phyloP scores from a whole-genome alignment of 2,329 filamentous ascomycete species.

The Periconia digitata region DNA sequence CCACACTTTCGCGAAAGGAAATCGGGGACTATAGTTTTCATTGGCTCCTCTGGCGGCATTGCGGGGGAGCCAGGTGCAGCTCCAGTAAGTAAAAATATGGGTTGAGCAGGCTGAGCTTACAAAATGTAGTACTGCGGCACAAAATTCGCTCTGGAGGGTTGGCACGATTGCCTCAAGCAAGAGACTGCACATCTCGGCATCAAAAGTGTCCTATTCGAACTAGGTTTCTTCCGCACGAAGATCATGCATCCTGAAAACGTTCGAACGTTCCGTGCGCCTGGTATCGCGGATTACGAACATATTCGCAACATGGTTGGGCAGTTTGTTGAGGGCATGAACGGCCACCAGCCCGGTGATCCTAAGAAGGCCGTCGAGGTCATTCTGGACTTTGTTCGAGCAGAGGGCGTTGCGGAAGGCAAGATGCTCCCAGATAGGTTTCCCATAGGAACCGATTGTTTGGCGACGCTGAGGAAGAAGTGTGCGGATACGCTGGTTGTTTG shows the following conservation, averaged over 20 bases:
- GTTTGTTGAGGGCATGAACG: conserved; percentile 6
- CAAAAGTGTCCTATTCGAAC: conserved; percentile 39
- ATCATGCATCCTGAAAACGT: conserved; percentile 27
- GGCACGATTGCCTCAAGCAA: conserved; percentile 11
- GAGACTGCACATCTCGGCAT: conserved; percentile 41
- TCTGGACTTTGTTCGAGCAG: conserved; percentile 12
- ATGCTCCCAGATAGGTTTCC: conserved; percentile 27
- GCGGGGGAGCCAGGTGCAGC: conserved; percentile 16
- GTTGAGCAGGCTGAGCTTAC: neutral
- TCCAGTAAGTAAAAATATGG: neutral
- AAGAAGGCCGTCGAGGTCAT: conserved; percentile 16
- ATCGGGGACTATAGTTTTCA: conserved; percentile 45
- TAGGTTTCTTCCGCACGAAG: conserved; percentile 40
- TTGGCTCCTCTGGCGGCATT: conserved; percentile 13
- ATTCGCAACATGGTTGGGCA: conserved; percentile 21
- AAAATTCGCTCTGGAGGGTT: conserved; percentile 14
- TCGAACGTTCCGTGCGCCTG: conserved; percentile 2
- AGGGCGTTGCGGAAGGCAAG: conserved; percentile 22
- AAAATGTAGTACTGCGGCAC: conserved; percentile 7
- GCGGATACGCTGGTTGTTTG: conserved; percentile 7
- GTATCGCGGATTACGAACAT: conserved; percentile 20
- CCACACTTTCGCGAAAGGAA: conserved; percentile 42
- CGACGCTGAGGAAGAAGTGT: conserved; percentile 8
- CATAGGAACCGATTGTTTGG: conserved; percentile 27
- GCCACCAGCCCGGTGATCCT: conserved; percentile 20